phyloP scores from a whole-genome alignment of 1,139 yeast species.

The Petasospora fabianii region DNA sequence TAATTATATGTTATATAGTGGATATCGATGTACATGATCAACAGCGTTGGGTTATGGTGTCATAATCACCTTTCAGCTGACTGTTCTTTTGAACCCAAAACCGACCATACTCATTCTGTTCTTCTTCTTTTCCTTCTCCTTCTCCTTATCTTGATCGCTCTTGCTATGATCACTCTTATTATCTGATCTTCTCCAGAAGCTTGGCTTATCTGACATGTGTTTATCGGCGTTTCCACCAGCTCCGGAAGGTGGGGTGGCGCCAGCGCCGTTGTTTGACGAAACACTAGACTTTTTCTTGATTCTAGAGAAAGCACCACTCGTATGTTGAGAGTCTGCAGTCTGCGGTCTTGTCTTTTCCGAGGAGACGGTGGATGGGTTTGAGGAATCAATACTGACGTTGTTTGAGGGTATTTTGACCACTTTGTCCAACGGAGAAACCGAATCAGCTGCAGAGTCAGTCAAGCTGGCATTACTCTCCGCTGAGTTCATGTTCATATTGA shows the following conservation, averaged over 20 bases:
- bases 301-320: not conserved
- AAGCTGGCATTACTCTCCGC: conserved; percentile 1
- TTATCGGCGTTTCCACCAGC: too few relatives aligned
- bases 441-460: conserved; percentile 3
- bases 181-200: not conserved
- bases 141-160: not conserved
- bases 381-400: conserved; percentile 14
- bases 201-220: not conserved
- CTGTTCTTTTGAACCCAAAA: not conserved
- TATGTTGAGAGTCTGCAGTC: not conserved
- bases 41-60: too few relatives aligned
- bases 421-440: conserved; percentile 20
- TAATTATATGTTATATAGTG: too few relatives aligned
- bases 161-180: not conserved
- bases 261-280: not conserved
- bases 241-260: not conserved
- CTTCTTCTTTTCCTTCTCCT: not conserved
- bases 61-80: too few relatives aligned
- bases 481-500: conserved; percentile 14
- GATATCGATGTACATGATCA: too few relatives aligned
- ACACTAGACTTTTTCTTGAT: not conserved
- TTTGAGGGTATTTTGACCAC: conserved; percentile 11
- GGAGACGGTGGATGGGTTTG: conserved; percentile 14
- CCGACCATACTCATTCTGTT: not conserved
- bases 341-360: conserved; percentile 7